A percentile compares a stretch with the other conserved stretches of the same genome.
Conservation (phyloP, 768 basidiomycete species). For the Boletellus emodensis region DNA sequence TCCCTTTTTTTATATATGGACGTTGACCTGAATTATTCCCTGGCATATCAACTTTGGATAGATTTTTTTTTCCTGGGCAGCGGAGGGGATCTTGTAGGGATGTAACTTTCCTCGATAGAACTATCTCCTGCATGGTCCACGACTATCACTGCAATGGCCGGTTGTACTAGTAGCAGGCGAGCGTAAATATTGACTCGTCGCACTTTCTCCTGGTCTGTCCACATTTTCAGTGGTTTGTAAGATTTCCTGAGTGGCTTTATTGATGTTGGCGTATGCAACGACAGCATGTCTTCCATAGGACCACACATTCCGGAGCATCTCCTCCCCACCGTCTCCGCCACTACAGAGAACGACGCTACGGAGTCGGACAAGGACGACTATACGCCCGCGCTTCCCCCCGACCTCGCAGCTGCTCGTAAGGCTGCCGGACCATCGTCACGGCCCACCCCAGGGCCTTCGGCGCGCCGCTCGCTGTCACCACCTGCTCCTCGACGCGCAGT, state of each 20-base stretch:
- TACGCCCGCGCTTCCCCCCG: slow-evolving; percentile 71
- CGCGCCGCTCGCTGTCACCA: slow-evolving; percentile 19
- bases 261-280: not conserved
- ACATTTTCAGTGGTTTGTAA: too few species aligned
- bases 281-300: slow-evolving; percentile 48
- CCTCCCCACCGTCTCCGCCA: slow-evolving; percentile 18
- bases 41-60: slow-evolving; percentile 14
- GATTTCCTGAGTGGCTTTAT: too few species aligned
- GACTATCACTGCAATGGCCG: too few species aligned
- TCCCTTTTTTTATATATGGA: slow-evolving; percentile 9
- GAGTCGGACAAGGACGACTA: slow-evolving; percentile 59
- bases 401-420: slow-evolving; percentile 47
- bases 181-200: not conserved
- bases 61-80: not conserved
- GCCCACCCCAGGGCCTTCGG: slow-evolving; percentile 21
- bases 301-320: slow-evolving; percentile 55
- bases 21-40: slow-evolving; percentile 19
- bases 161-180: too few species aligned
- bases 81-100: too few species aligned
- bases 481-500: slow-evolving; percentile 32
- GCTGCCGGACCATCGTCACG: slow-evolving; percentile 24
- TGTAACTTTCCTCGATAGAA: not conserved
- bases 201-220: too few species aligned
- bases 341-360: slow-evolving; percentile 19
- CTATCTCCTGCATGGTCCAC: not conserved